These are phyloP conservation scores for Apiospora marii DNA, from an alignment of 2,329 filamentous ascomycete species.

Conservation along the genomic window DNA sequence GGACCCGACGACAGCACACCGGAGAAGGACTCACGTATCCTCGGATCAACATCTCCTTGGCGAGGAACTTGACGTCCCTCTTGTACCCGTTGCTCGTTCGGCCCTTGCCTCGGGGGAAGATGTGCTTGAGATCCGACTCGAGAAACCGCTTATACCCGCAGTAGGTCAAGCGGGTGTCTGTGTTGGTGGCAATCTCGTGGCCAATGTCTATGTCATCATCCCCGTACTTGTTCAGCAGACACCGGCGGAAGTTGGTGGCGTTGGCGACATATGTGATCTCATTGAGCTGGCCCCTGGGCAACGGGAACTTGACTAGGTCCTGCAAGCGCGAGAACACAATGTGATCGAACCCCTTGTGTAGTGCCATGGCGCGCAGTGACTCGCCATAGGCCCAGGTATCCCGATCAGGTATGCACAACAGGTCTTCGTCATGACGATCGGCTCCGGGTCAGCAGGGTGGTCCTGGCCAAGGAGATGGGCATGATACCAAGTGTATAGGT, in stretches of 20 bases:
- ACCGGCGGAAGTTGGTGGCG: constrained; percentile 54
- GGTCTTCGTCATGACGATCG: constrained; percentile 43
- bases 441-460: not conserved
- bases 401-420: constrained; percentile 55
- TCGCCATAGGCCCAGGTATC: constrained; percentile 60
- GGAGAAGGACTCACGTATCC: constrained; percentile 50
- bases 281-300: constrained; percentile 46
- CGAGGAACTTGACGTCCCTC: constrained; percentile 53
- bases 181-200: constrained; percentile 49
- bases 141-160: constrained; percentile 60
- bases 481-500: not conserved
- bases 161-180: constrained; percentile 58
- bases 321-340: constrained; percentile 56
- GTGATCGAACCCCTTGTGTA: constrained; percentile 47
- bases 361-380: constrained; percentile 48
- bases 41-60: constrained; percentile 59
- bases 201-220: constrained; percentile 50
- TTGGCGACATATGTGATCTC: constrained; percentile 58
- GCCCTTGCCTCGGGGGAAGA: constrained; percentile 45
- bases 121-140: constrained; percentile 53
- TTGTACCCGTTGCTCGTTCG: constrained; percentile 52
- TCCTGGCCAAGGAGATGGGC: not conserved
- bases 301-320: constrained; percentile 50
- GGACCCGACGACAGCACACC: too few relatives aligned
- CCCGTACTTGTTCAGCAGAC: constrained; percentile 53